Conservation (phyloP, 169 alveolate genomes). For the Plasmodium inui region DNA sequence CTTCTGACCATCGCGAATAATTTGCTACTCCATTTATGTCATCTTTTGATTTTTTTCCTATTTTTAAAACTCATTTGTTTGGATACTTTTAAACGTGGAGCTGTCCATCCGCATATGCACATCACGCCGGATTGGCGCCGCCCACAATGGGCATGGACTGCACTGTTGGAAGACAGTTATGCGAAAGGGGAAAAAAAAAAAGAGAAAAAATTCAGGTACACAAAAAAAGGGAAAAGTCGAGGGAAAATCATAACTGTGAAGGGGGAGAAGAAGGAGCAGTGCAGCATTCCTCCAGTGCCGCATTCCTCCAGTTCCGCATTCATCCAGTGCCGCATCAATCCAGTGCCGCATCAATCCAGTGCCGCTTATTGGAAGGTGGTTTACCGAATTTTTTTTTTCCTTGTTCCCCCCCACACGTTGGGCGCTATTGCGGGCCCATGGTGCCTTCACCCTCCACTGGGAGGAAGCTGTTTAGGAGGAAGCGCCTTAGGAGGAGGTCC, state of each 20-base stretch:
- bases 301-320: not conserved
- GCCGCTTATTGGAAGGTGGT: not conserved
- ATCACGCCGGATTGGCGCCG: not conserved
- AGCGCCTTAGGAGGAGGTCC: too few species aligned
- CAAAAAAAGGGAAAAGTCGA: not conserved
- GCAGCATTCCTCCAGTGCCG: not conserved
- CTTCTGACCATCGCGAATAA: not conserved
- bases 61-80: not conserved
- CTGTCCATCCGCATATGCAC: not conserved
- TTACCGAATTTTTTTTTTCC: too few species aligned
- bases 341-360: not conserved
- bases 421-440: not conserved
- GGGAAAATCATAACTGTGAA: not conserved
- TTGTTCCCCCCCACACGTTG: not conserved
- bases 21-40: not conserved
- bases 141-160: not conserved
- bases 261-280: not conserved
- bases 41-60: not conserved
- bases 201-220: not conserved
- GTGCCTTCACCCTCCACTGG: not conserved
- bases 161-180: not conserved
- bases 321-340: not conserved
- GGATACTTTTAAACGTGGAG: not conserved
- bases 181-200: not conserved
- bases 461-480: not conserved